Base-by-base conservation (phyloP, 768 basidiomycete species). In the Xerocomellus chrysenteron region DNA sequence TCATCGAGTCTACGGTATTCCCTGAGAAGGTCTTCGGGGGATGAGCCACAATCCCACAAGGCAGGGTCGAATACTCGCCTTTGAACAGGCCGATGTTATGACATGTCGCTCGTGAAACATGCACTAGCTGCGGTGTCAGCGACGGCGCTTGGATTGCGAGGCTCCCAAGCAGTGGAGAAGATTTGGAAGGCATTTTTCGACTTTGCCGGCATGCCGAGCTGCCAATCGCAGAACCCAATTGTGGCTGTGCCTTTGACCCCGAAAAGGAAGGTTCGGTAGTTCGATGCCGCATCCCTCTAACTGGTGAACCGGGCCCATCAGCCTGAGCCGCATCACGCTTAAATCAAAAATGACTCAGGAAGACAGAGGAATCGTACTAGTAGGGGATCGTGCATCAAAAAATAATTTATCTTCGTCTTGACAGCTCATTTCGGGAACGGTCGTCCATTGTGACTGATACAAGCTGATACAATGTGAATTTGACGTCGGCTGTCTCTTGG, bases 1-100 rank as follows among this genome's bases (percentile, higher is more conserved):
- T 94, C 91, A 72, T 94, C 91, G 14, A 93, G 75, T 63, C 78
- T 83, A 65, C 91, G 80, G 70, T 92, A 93, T 71, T 93, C 90
- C 66, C 79, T 85, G 70, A 94, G 77, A 64, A 93, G 82, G 57
- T 91, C 92, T 94, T 68, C 47, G 47, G 56, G 60, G 60, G 41
- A 43, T 65, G 54, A 70, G 63, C 44, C 45, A 52, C 56, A 21
- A 47, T 46, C 39, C 28, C 21, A n/a, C 39, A 39, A 54, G 36
- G 52, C 51, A 56, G 56, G 46, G 50, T 36, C 46, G 21, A 21
- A 42, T 28, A 55, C 59, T 64, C 54, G 49, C 64, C 86, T 87
- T 92, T 93, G 79, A 92, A 93, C 7, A 89, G 60, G 14, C 84
- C 85, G 32, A 92, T 78, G 66, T 92, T 79, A 55, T 85, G 79